Evolutionary conservation across 176 grass and related monocot genomes (phyloP).

Genomic region (Sorghum bicolor): Sorghum_bicolor_NCBIv3 NC_012870.2:2866001-2866500

Average conservation of each 20-base stretch:
- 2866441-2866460: neutral
- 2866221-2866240: too few relatives aligned
- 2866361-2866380: neutral
- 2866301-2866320: slow-evolving; percentile 15
- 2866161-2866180: too few relatives aligned
- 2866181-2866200: too few relatives aligned
- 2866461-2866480: neutral
- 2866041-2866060: too few relatives aligned
- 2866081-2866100: too few relatives aligned
- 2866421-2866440: neutral
- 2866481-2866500: neutral
- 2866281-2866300: neutral
- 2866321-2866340: slow-evolving; percentile 28
- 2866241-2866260: neutral
- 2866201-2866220: too few relatives aligned
- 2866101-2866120: too few relatives aligned
- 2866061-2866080: too few relatives aligned
- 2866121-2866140: too few relatives aligned
- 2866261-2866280: slow-evolving; percentile 28
- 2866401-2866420: slow-evolving; percentile 16
- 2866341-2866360: slow-evolving; percentile 35
- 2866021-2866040: too few relatives aligned
- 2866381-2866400: neutral
- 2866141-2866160: slow-evolving; percentile 32
- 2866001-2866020: slow-evolving; percentile 15